phyloP scores from a whole-genome alignment of 345 rosid genomes.

The Eucalyptus curtisii region DNA sequence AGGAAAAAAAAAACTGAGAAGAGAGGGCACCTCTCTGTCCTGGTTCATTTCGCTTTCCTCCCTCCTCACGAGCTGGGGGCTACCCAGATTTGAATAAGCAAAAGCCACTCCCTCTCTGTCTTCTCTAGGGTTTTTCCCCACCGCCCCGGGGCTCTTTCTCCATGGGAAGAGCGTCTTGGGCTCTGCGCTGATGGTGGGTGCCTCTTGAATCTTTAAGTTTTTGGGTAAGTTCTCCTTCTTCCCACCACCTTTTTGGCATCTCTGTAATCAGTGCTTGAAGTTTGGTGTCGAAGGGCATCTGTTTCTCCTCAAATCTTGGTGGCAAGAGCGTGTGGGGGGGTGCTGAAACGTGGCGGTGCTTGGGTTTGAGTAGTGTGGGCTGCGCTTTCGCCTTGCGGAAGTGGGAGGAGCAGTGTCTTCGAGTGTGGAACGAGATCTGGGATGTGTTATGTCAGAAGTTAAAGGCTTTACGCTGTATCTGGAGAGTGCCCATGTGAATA shows the following conservation, averaged over 20 bases:
- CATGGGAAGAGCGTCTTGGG: background rate
- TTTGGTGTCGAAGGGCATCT: background rate
- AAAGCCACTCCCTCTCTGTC: background rate
- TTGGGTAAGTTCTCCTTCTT: background rate
- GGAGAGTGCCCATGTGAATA: background rate
- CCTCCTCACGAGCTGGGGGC: background rate
- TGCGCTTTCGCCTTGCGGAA: background rate
- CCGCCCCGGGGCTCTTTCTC: background rate
- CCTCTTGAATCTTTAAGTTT: background rate
- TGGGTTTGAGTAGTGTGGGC: background rate
- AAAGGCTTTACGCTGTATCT: background rate
- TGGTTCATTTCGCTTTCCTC: background rate
- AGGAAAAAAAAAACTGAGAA: background rate
- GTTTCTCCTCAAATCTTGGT: background rate
- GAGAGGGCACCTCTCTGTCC: background rate
- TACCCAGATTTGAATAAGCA: background rate
- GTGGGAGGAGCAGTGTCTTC: background rate
- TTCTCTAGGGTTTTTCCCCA: background rate
- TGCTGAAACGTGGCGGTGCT: background rate
- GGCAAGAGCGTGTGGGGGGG: background rate
- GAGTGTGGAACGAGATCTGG: background rate
- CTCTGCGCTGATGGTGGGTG: background rate
- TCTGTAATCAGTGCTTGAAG: background rate
- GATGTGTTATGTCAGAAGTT: background rate
- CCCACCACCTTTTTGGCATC: background rate